Base-by-base conservation (phyloP, 768 basidiomycete species). In the Paxillus rubicundulus region DNA sequence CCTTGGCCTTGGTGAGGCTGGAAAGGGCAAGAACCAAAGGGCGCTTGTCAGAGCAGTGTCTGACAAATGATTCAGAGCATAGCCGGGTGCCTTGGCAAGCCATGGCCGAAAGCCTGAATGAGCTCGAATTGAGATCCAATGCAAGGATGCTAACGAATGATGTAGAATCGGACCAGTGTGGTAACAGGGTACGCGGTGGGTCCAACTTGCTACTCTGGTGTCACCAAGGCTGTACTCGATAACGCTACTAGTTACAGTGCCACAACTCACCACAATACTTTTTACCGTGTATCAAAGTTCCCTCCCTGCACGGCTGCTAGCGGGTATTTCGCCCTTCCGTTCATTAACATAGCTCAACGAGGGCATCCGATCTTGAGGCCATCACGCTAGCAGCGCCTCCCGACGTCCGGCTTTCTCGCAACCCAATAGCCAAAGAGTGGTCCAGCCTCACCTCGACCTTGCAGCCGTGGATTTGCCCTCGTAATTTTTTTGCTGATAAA, bases 381-480 rank as follows among this genome's bases (percentile, higher is more conserved):
- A 27, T 42, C 59, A 57, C 53, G 40, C 38, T 41, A 44, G 53
- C 61, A 56, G 54, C 53, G 59, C 63, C 55, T 16, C 45, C 49
- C 49, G 54, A 53, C 55, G 24, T 9, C 54, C 60, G 57, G 55
- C 38, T 39, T 34, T 45, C 41, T 44, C 62, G 59, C 55, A 54
- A 48, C 41, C n/a, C 20, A 18, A 38, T 50, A 49, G 43, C 52
- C 49, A 18, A 39, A 49, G 42, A 45, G 30, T 49, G 27, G 42
- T 32, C 56, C 36, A 46, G 60, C 66, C 59, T 63, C 62, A 27
- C 63, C 63, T 53, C 53, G 54, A 45, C 62, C 65, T 60, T 49
- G 52, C 27, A 52, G 55, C 51, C 45, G 52, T 52, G 53, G 44
- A 57, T 61, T 63, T 58, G 37, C 34, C 20, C 37, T 32, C n/a